Evolutionary conservation across 345 rosid genomes (phyloP).

Genomic region (Gynandropsis gynandra): DNA sequence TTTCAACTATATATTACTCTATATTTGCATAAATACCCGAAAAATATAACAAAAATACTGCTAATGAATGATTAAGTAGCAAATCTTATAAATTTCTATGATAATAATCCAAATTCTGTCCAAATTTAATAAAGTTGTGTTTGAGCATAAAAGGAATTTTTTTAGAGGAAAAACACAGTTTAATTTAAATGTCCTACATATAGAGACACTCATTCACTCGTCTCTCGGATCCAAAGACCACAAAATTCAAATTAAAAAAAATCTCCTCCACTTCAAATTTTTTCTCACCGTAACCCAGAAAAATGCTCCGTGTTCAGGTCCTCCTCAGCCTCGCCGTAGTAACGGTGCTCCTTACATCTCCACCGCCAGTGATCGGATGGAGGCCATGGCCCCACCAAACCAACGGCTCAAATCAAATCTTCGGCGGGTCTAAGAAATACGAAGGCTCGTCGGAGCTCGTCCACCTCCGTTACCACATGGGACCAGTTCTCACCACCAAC

Average conservation of each 20-base stretch:
- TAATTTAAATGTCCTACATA: conserved; percentile 21
- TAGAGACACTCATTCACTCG: conserved; percentile 2
- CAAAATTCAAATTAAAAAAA: conserved; percentile 17
- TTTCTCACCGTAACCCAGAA: neutral
- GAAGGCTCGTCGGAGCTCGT: conserved; percentile 96
- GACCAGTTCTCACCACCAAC: conserved; percentile 82
- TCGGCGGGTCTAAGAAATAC: conserved; percentile 57
- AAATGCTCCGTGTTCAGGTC: conserved; percentile 29
- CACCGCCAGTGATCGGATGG: conserved; percentile 36
- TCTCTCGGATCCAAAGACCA: conserved; percentile 11
- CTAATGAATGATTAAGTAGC: too few relatives aligned
- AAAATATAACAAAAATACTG: too few relatives aligned
- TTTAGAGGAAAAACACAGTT: neutral
- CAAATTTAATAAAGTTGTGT: neutral
- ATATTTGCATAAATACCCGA: neutral
- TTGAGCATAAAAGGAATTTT: neutral
- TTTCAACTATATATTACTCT: neutral
- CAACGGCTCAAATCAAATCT: conserved; percentile 45
- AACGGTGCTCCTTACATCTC: conserved; percentile 24
- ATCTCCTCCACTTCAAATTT: conserved; percentile 18
- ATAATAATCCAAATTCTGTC: neutral
- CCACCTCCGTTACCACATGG: conserved; percentile 84
- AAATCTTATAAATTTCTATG: too few relatives aligned
- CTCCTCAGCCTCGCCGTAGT: conserved; percentile 29
- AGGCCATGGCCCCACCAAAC: conserved; percentile 70